Conservation (phyloP, 2,329 filamentous ascomycete species). For the Triangularia setosa region DNA sequence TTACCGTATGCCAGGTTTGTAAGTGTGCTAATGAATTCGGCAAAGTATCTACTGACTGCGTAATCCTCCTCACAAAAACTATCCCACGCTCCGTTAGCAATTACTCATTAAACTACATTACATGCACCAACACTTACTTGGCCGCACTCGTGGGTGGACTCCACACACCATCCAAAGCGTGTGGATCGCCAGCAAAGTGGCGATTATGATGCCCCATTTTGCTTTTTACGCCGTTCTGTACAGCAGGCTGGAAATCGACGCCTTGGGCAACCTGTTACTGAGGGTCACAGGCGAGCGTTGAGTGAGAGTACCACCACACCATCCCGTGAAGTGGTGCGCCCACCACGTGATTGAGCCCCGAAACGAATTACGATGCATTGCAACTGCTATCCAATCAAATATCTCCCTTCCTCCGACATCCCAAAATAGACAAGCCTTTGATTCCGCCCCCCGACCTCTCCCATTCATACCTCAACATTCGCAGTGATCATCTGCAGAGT, state of each 20-base stretch:
- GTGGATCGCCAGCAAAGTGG: conserved; percentile 28
- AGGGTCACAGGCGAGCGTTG: not conserved
- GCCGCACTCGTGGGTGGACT: conserved; percentile 31
- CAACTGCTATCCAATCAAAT: not conserved
- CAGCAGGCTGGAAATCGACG: not conserved
- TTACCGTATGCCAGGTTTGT: conserved; percentile 48
- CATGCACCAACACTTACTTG: conserved; percentile 27
- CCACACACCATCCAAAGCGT: conserved; percentile 27
- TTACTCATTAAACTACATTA: not conserved
- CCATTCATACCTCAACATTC: not conserved
- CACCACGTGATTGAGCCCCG: not conserved
- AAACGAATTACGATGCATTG: not conserved
- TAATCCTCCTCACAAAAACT: conserved; percentile 48
- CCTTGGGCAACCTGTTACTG: not conserved
- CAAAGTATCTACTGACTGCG: conserved; percentile 47
- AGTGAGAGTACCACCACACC: not conserved
- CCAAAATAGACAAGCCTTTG: not conserved
- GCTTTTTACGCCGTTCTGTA: not conserved
- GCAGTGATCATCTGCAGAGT: conserved; percentile 11
- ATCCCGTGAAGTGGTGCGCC: too few species aligned
- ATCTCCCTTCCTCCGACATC: not conserved
- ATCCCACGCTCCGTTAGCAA: not conserved
- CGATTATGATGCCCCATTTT: conserved; percentile 31
- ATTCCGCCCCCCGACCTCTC: not conserved
- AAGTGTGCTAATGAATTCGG: conserved; percentile 51